phyloP scores from a whole-genome alignment of 192 early-diverging fungal species.

The Radiomyces spectabilis region DNA sequence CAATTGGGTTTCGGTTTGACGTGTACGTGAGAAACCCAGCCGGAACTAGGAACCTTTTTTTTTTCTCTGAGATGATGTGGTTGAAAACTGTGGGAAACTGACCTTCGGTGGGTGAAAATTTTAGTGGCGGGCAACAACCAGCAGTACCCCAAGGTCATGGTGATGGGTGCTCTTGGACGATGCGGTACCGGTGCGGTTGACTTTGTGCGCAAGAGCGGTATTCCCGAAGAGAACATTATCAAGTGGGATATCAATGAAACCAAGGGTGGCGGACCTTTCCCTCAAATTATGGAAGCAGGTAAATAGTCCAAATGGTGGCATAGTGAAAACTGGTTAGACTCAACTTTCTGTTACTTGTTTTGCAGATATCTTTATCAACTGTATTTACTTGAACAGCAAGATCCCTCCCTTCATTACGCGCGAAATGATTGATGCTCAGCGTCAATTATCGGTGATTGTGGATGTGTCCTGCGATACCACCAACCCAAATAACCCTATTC shows the following conservation, averaged over 20 bases:
- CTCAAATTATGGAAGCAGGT: slow-evolving; percentile 75
- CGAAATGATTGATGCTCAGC: slow-evolving; percentile 61
- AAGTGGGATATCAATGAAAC: slow-evolving; percentile 97
- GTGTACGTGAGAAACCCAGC: too few species aligned
- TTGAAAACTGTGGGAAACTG: too few species aligned
- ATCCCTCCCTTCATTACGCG: slow-evolving; percentile 94
- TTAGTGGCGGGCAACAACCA: slow-evolving; percentile 47
- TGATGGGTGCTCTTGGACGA: slow-evolving; percentile 96
- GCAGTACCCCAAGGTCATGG: slow-evolving; percentile 75
- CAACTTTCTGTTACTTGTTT: not conserved
- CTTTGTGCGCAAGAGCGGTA: slow-evolving; percentile 72
- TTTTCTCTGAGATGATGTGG: not conserved
- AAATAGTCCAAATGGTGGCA: slow-evolving; percentile 2
- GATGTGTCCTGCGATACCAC: slow-evolving; percentile 97
- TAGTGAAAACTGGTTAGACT: not conserved
- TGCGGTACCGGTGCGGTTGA: slow-evolving; percentile 89
- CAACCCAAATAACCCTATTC: slow-evolving; percentile 97
- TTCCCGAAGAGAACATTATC: slow-evolving; percentile 82
- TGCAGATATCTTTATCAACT: slow-evolving; percentile 99
- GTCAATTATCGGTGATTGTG: slow-evolving; percentile 75
- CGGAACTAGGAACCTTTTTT: not conserved
- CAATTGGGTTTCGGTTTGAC: too few species aligned
- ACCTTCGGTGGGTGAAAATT: too few species aligned
- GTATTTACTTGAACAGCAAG: slow-evolving; percentile 88
- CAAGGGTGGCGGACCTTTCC: slow-evolving; percentile 85